Percentiles rank a stretch among this genome's conserved stretches.
phyloP scores from a whole-genome alignment of 148 eudicot genomes.

The Silene uniflora region DNA sequence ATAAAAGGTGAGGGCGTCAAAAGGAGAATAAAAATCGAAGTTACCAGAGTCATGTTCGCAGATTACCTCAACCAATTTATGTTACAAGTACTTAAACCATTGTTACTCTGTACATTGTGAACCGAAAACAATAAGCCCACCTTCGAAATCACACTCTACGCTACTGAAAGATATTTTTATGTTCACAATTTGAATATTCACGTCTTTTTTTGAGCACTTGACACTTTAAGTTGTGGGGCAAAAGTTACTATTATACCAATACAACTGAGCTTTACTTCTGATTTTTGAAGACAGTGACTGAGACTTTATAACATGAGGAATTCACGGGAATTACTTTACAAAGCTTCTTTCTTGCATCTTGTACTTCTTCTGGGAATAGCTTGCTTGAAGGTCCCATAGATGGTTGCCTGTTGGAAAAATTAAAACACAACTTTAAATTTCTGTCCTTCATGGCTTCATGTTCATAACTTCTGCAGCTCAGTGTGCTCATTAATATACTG shows the following conservation, averaged over 20 bases:
- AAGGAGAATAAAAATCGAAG: neutral
- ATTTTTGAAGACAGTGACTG: constrained; percentile 10
- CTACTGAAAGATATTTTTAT: neutral
- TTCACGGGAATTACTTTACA: constrained; percentile 1
- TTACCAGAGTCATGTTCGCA: neutral
- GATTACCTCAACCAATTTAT: no score
- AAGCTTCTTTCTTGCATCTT: constrained; percentile 33
- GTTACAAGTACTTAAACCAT: neutral
- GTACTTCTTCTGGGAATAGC: constrained; percentile 48
- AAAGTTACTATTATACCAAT: neutral
- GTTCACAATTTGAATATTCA: constrained; percentile 15
- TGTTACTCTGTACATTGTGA: constrained; percentile 18
- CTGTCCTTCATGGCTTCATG: neutral
- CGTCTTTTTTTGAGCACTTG: neutral
- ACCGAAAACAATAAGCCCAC: neutral
- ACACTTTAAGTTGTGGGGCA: neutral
- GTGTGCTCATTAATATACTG: neutral
- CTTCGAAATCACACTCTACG: constrained; percentile 4
- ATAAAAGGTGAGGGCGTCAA: neutral
- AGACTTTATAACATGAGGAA: constrained; percentile 19
- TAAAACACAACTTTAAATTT: neutral
- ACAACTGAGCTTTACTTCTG: constrained; percentile 1
- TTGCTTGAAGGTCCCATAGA: constrained; percentile 57
- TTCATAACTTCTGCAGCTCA: neutral
- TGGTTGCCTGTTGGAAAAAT: constrained; percentile 30